A percentile compares a stretch with the other conserved stretches of the same genome.
Evolutionary conservation across 208 protist species (phyloP).

Genomic region (Leishmania major): DNA sequence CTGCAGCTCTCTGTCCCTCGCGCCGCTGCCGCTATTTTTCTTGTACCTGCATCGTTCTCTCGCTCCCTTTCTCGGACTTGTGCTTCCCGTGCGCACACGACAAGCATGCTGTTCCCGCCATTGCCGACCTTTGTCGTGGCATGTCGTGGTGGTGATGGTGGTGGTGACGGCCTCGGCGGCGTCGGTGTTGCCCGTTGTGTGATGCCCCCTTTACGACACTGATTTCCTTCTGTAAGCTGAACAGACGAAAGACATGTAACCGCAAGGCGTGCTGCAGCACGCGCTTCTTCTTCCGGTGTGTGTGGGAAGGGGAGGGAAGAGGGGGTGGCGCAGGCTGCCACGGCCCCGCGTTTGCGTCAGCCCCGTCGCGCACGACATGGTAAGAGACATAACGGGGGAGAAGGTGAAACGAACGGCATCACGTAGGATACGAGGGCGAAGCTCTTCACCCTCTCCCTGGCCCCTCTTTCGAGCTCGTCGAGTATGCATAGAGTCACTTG

Average conservation of each 20-base stretch:
- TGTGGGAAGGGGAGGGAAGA: not conserved
- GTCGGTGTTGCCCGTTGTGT: not conserved
- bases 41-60: not conserved
- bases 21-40: not conserved
- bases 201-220: not conserved
- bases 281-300: not conserved
- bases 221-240: not conserved
- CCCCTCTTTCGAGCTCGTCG: not conserved
- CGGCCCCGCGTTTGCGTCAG: not conserved
- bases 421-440: not conserved
- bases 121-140: not conserved
- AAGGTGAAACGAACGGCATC: not conserved
- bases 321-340: not conserved
- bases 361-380: not conserved
- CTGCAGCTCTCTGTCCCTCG: not conserved
- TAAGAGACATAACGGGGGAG: not conserved
- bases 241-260: not conserved
- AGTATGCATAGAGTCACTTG: not conserved
- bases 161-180: not conserved
- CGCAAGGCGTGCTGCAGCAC: not conserved
- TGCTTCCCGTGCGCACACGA: not conserved
- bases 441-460: not conserved
- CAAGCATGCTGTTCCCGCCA: not conserved
- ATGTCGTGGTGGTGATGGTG: not conserved
- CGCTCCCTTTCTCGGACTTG: not conserved